Conservation (phyloP, 164 flowering plant species). For the Cinnamomum micranthum region DNA sequence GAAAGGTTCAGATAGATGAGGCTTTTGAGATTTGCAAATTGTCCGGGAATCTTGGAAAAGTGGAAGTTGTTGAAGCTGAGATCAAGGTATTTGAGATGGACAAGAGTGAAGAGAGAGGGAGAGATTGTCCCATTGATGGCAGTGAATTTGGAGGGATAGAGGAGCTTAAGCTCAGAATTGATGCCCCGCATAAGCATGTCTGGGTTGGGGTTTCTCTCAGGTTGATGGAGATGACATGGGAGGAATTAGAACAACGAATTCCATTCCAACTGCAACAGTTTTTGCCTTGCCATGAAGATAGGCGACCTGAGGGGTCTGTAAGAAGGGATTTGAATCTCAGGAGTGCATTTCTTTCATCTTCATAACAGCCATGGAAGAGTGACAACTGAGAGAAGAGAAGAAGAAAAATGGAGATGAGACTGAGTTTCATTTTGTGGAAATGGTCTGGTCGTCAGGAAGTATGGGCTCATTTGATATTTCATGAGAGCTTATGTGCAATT, state of each 20-base stretch:
- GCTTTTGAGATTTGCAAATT: slow-evolving; percentile 7
- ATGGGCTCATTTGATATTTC: too few species aligned
- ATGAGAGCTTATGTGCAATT: too few species aligned
- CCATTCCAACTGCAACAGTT: slow-evolving; percentile 21
- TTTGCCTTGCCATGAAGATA: slow-evolving; percentile 18
- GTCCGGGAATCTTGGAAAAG: slow-evolving; percentile 7
- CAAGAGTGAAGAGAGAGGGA: slow-evolving; percentile 16
- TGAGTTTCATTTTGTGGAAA: slow-evolving; percentile 6
- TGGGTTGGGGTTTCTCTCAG: slow-evolving; percentile 14
- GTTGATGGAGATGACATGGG: slow-evolving; percentile 4
- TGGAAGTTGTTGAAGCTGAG: slow-evolving; percentile 20
- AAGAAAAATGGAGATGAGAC: background rate
- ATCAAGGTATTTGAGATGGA: slow-evolving; percentile 13
- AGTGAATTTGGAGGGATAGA: slow-evolving; percentile 3
- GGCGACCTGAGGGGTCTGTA: slow-evolving; percentile 9
- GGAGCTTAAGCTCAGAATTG: slow-evolving; percentile 1
- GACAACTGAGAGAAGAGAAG: background rate
- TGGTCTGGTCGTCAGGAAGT: background rate
- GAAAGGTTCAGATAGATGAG: slow-evolving; percentile 16
- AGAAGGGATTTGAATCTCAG: slow-evolving; percentile 17
- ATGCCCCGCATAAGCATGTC: background rate
- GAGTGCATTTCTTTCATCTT: background rate
- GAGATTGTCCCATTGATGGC: slow-evolving; percentile 19
- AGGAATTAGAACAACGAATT: slow-evolving; percentile 15
- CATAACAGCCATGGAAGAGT: too few species aligned